Evolutionary conservation across 768 basidiomycete species (phyloP).

Genomic region (Harrya chromipes): DNA sequence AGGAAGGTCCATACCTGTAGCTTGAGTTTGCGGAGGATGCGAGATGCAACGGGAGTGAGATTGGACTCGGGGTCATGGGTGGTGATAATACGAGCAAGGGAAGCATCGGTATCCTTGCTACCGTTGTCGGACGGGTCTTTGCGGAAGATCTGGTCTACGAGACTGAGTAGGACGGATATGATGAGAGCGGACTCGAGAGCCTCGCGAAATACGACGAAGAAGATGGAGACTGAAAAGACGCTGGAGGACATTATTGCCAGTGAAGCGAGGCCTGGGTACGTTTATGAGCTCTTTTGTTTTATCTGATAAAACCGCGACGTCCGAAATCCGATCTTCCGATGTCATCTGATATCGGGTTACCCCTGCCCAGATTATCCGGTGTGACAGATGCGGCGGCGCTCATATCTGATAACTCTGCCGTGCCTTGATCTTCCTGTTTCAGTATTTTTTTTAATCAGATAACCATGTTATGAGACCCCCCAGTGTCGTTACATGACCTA

Average conservation of each 20-base stretch:
- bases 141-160: conserved; percentile 81
- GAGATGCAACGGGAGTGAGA: conserved; percentile 34
- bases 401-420: too few relatives aligned
- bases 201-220: conserved; percentile 96
- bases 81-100: background rate
- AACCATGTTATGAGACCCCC: too few relatives aligned
- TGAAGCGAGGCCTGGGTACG: background rate
- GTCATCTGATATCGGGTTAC: background rate
- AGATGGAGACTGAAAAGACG: conserved; percentile 88
- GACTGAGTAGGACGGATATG: conserved; percentile 84
- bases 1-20: conserved; percentile 46
- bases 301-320: background rate
- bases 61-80: conserved; percentile 19
- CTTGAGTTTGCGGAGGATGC: conserved; percentile 64
- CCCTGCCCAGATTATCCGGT: too few relatives aligned
- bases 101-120: background rate
- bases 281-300: too few relatives aligned
- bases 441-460: too few relatives aligned
- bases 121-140: conserved; percentile 9
- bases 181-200: conserved; percentile 91
- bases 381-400: too few relatives aligned
- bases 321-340: background rate
- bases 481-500: too few relatives aligned
- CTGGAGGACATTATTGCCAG: conserved; percentile 25
- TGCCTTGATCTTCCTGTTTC: too few relatives aligned